Percentiles rank a stretch among this genome's conserved stretches.
Evolutionary conservation across 257 asterid genomes (phyloP).

Genomic region (Penstemon eatonii): DNA sequence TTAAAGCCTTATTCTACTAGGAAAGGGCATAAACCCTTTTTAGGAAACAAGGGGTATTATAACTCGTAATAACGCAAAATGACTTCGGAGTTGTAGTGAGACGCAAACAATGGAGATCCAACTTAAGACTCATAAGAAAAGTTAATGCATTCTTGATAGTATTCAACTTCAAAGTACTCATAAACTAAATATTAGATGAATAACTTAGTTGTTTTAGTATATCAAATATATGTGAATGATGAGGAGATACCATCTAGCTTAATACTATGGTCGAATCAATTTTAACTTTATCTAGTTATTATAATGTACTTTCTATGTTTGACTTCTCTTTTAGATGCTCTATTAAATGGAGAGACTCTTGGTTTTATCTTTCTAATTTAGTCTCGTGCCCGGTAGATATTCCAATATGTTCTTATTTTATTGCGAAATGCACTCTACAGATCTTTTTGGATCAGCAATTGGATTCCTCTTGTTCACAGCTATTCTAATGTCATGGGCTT

Average conservation of each 20-base stretch:
- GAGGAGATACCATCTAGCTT: neutral
- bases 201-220: too few species aligned
- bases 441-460: slow-evolving; percentile 59
- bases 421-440: slow-evolving; percentile 20
- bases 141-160: too few species aligned
- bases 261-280: neutral
- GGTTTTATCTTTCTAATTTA: neutral
- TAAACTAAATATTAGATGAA: too few species aligned
- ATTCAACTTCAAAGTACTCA: too few species aligned
- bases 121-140: too few species aligned
- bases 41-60: too few species aligned
- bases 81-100: too few species aligned
- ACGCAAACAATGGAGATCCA: too few species aligned
- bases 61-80: too few species aligned
- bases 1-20: too few species aligned
- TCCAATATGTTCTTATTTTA: neutral
- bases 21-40: too few species aligned
- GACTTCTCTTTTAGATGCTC: neutral
- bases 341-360: neutral
- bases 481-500: slow-evolving; percentile 50
- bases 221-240: too few species aligned
- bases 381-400: neutral
- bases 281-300: neutral
- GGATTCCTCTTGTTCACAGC: slow-evolving; percentile 45
- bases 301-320: neutral